Conservation (phyloP, 2,329 filamentous ascomycete genomes). For the Diaporthe ilicicola region DNA sequence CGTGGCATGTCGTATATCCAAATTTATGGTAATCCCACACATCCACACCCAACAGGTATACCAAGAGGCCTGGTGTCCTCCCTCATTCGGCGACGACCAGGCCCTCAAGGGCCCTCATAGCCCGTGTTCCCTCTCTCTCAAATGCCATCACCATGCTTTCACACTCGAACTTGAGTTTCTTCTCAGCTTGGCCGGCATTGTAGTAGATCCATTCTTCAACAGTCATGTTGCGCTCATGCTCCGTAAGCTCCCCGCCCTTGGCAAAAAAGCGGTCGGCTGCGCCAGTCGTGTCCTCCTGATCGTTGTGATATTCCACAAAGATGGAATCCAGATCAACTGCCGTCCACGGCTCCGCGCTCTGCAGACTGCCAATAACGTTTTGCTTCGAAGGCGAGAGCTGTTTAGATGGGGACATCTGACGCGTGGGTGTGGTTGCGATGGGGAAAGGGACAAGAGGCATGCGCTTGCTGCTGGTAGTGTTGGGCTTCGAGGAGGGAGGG, state of each 20-base stretch:
- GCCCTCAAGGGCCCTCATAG: slow-evolving; percentile 80
- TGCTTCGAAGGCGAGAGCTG: slow-evolving; percentile 29
- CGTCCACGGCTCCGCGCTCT: slow-evolving; percentile 72
- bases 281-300: slow-evolving; percentile 59
- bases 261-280: slow-evolving; percentile 58
- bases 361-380: slow-evolving; percentile 63
- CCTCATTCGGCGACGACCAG: slow-evolving; percentile 58
- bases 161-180: slow-evolving; percentile 80
- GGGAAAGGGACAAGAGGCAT: slow-evolving; percentile 52
- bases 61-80: slow-evolving; percentile 36
- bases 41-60: neutral
- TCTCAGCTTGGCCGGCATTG: slow-evolving; percentile 83
- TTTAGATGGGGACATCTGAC: slow-evolving; percentile 68
- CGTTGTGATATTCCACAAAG: slow-evolving; percentile 57
- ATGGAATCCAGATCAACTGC: slow-evolving; percentile 79
- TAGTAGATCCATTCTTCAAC: slow-evolving; percentile 92
- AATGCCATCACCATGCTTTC: slow-evolving; percentile 85
- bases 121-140: slow-evolving; percentile 82
- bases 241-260: slow-evolving; percentile 70
- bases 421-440: slow-evolving; percentile 56
- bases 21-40: neutral
- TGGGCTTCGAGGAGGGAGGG: slow-evolving; percentile 73
- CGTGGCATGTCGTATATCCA: neutral
- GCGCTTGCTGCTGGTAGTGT: slow-evolving; percentile 59
- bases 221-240: slow-evolving; percentile 86